Evolutionary conservation across 768 basidiomycete species (phyloP).

Genomic region (Xerocomellus chrysenteron): DNA sequence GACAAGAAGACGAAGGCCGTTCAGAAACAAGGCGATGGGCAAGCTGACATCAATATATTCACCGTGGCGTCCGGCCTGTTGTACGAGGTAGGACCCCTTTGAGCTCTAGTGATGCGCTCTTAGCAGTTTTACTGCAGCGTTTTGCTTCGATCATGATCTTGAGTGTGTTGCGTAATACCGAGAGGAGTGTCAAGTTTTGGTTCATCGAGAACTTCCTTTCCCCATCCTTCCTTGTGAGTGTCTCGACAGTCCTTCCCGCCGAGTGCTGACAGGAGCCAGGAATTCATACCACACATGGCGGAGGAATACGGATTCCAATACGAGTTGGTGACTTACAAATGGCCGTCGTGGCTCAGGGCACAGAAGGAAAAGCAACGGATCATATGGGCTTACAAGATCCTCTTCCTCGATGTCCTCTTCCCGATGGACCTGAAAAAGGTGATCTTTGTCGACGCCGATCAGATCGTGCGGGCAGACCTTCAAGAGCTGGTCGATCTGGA

Average conservation of each 20-base stretch:
- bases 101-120: not conserved
- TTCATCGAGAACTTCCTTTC: constrained; percentile 99
- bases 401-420: constrained; percentile 98
- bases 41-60: constrained; percentile 98
- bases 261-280: too few relatives aligned
- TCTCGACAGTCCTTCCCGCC: too few relatives aligned
- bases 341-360: constrained; percentile 96
- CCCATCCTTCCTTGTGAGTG: constrained; percentile 85
- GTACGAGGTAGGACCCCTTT: constrained; percentile 71
- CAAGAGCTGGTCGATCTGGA: constrained; percentile 94
- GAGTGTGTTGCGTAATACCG: constrained; percentile 91
- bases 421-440: constrained; percentile 99
- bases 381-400: constrained; percentile 99
- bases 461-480: constrained; percentile 95
- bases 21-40: constrained; percentile 35
- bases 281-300: constrained; percentile 93
- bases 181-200: constrained; percentile 98
- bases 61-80: constrained; percentile 96
- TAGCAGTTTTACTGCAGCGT: constrained; percentile 49
- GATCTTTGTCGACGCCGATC: constrained; percentile 97
- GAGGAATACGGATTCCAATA: constrained; percentile 92
- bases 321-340: constrained; percentile 97
- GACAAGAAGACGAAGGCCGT: constrained; percentile 16
- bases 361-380: constrained; percentile 98
- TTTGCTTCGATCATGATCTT: constrained; percentile 99